These are phyloP conservation scores for Pythium volutum DNA, from an alignment of 352 stramenopile species.

Conservation along the genomic window DNA sequence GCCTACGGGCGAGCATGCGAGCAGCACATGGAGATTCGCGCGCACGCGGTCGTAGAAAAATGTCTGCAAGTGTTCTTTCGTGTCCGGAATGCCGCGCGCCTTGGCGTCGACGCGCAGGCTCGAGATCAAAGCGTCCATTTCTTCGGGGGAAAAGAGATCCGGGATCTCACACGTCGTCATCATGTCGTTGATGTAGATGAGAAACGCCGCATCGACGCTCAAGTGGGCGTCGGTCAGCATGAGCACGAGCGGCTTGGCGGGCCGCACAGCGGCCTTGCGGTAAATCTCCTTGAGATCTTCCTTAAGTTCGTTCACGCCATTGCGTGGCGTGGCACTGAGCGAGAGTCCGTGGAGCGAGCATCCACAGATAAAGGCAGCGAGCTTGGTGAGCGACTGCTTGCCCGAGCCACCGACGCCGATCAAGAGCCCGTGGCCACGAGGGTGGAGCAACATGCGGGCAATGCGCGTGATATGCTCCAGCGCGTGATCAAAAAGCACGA, in stretches of 20 bases:
- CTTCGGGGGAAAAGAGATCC: conserved; percentile 84
- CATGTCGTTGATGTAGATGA: conserved; percentile 87
- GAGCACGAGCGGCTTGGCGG: conserved; percentile 83
- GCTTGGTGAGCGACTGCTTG: conserved; percentile 89
- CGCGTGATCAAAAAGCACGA: conserved; percentile 91
- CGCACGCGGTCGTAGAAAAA: conserved; percentile 90
- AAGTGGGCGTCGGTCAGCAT: conserved; percentile 86
- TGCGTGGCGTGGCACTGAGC: conserved; percentile 50
- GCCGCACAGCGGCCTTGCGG: conserved; percentile 81
- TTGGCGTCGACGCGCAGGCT: conserved; percentile 83
- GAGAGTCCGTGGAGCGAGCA: conserved; percentile 67
- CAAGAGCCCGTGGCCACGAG: conserved; percentile 80
- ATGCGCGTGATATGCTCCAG: conserved; percentile 89
- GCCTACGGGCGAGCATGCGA: conserved; percentile 86
- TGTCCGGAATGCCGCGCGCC: conserved; percentile 80
- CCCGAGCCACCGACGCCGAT: conserved; percentile 83
- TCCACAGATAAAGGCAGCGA: conserved; percentile 87
- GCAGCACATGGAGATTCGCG: conserved; percentile 83
- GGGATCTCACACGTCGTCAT: conserved; percentile 72
- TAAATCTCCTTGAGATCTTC: conserved; percentile 91
- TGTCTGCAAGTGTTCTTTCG: conserved; percentile 86
- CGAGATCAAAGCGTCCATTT: conserved; percentile 85
- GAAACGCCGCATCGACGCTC: conserved; percentile 80
- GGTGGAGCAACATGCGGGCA: conserved; percentile 73
- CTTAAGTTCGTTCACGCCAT: conserved; percentile 77